Evolutionary conservation across 352 stramenopile species (phyloP).

Genomic region (Globisporangium apiculatum): DNA sequence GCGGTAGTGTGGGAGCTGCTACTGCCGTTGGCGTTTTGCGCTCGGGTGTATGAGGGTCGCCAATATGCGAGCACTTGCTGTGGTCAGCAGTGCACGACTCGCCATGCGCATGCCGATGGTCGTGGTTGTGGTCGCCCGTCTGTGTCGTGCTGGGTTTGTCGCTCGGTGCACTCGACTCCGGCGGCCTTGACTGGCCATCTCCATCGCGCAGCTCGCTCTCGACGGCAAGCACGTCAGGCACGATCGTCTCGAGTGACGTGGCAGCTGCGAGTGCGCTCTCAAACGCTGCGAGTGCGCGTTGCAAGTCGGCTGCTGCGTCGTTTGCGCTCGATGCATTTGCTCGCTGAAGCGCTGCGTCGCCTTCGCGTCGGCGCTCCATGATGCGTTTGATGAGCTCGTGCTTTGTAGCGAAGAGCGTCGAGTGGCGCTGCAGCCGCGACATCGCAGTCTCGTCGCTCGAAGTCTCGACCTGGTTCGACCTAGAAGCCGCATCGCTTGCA

Average conservation of each 20-base stretch:
- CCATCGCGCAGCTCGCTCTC: slow-evolving; percentile 10
- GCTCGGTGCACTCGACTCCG: not conserved
- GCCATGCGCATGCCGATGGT: slow-evolving; percentile 1
- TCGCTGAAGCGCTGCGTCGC: slow-evolving; percentile 22
- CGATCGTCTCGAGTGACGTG: slow-evolving; percentile 29
- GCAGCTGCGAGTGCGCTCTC: slow-evolving; percentile 24
- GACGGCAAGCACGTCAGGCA: slow-evolving; percentile 25
- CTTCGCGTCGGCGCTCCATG: slow-evolving; percentile 28
- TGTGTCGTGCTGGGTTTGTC: not conserved
- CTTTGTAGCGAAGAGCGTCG: slow-evolving; percentile 34
- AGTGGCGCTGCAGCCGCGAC: slow-evolving; percentile 21
- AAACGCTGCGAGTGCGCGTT: slow-evolving; percentile 20
- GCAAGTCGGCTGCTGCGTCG: not conserved
- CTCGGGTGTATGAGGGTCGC: not conserved
- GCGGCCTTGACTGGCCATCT: not conserved
- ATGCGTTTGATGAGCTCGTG: slow-evolving; percentile 45
- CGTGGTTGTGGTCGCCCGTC: not conserved
- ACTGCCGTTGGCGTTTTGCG: slow-evolving; percentile 4
- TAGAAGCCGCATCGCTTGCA: not conserved
- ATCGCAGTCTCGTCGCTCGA: slow-evolving; percentile 1
- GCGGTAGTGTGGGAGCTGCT: slow-evolving; percentile 17
- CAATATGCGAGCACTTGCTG: no score
- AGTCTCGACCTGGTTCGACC: slow-evolving; percentile 1
- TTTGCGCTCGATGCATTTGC: slow-evolving; percentile 1
- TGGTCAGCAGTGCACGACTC: not conserved